phyloP scores from a whole-genome alignment of 441 rosid species.

The Bruguiera hainesii region DNA sequence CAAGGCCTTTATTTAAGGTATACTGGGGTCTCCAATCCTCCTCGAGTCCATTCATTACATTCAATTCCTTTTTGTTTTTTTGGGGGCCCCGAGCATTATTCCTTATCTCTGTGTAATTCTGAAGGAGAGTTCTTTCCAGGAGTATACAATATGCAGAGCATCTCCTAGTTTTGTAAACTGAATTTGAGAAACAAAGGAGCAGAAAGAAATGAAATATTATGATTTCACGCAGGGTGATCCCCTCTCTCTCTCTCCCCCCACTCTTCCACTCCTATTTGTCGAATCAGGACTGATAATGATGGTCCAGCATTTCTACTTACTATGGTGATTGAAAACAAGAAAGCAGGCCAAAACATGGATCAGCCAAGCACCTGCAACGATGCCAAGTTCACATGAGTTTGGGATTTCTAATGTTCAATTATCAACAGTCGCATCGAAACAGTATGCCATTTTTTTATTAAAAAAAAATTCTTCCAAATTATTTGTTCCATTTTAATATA shows the following conservation, averaged over 20 bases:
- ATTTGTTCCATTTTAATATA: too few species aligned
- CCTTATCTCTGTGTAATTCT: background rate
- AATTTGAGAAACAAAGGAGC: too few species aligned
- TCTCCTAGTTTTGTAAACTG: too few species aligned
- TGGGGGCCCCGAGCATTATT: background rate
- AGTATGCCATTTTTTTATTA: too few species aligned
- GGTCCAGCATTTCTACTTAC: background rate
- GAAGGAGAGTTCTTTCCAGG: background rate
- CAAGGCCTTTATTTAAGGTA: slow-evolving; percentile 16
- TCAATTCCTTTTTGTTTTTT: background rate
- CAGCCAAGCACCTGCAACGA: slow-evolving; percentile 40
- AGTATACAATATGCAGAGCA: background rate
- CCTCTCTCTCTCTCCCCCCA: too few species aligned
- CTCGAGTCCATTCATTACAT: slow-evolving; percentile 5
- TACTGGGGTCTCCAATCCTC: slow-evolving; percentile 7
- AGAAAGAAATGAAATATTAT: too few species aligned
- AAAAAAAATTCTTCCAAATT: too few species aligned
- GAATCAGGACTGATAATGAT: background rate
- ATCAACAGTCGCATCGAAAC: too few species aligned
- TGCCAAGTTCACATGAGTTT: background rate
- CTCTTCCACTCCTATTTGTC: too few species aligned
- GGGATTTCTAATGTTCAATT: background rate
- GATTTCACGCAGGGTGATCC: too few species aligned
- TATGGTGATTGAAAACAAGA: slow-evolving; percentile 19
- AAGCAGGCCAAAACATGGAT: slow-evolving; percentile 33